A percentile compares a stretch with the other conserved stretches of the same genome.
Evolutionary conservation across 2,329 filamentous ascomycete species (phyloP).

Genomic region (Pestalotiopsis sp.): DNA sequence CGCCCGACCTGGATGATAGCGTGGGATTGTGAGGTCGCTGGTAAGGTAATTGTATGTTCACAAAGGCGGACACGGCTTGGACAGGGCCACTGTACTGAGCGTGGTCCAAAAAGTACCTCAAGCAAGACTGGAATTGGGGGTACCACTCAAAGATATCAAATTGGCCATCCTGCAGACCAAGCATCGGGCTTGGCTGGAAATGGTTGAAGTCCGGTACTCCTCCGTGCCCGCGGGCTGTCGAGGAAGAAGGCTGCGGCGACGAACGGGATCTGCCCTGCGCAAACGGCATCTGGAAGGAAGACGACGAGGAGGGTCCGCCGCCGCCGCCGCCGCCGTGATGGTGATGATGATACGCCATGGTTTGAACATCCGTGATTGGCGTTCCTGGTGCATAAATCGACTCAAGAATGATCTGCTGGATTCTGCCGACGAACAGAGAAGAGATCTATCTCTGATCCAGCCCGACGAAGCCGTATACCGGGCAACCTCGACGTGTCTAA

Average conservation of each 20-base stretch:
- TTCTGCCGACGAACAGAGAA: not conserved
- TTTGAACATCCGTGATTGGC: not conserved
- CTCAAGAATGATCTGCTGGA: not conserved
- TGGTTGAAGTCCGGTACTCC: constrained; percentile 23
- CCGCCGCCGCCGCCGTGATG: constrained; percentile 19
- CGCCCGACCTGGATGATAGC: constrained; percentile 39
- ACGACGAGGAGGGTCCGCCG: constrained; percentile 21
- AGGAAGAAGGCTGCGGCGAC: constrained; percentile 25
- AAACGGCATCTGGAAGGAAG: constrained; percentile 24
- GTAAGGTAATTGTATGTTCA: constrained; percentile 90
- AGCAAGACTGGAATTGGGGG: constrained; percentile 85
- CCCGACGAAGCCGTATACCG: not conserved
- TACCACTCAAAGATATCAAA: constrained; percentile 94
- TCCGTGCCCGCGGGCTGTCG: constrained; percentile 19
- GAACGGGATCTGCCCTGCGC: constrained; percentile 25
- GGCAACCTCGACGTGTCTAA: constrained; percentile 22
- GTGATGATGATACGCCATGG: constrained; percentile 29
- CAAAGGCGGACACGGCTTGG: constrained; percentile 84
- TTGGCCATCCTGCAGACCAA: constrained; percentile 30
- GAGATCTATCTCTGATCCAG: not conserved
- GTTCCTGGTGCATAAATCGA: not conserved
- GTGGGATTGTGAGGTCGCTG: constrained; percentile 62
- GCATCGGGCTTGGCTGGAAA: constrained; percentile 20
- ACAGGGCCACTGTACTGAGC: constrained; percentile 83
- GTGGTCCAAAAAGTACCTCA: constrained; percentile 88